Percentiles rank a stretch among this genome's conserved stretches.
Conservation (phyloP, 2,329 filamentous ascomycete genomes). For the Tolypocladium ophioglossoides region DNA sequence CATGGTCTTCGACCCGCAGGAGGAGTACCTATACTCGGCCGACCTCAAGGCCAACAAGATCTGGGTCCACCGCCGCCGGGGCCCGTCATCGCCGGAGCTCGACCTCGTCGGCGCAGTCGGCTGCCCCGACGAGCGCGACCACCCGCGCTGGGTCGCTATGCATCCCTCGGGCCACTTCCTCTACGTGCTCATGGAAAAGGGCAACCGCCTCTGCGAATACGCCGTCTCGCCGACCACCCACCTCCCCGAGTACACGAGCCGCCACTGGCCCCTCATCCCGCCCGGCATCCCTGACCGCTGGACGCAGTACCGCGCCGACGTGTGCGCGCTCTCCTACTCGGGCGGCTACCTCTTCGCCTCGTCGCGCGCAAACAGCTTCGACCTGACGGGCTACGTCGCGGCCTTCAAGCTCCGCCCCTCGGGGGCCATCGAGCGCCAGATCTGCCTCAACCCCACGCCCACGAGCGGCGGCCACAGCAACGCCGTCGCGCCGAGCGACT, state of each 20-base stretch:
- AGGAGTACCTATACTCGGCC: constrained; percentile 69
- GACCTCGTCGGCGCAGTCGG: constrained; percentile 62
- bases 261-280: constrained; percentile 69
- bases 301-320: constrained; percentile 73
- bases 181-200: constrained; percentile 84
- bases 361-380: constrained; percentile 65
- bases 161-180: constrained; percentile 69
- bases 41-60: constrained; percentile 70
- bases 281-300: constrained; percentile 47
- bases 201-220: constrained; percentile 75
- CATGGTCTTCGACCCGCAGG: constrained; percentile 68
- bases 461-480: constrained; percentile 85
- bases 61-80: constrained; percentile 71
- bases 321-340: constrained; percentile 61
- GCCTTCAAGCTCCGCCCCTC: constrained; percentile 61
- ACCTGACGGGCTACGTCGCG: constrained; percentile 71
- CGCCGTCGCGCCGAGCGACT: constrained; percentile 73
- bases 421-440: constrained; percentile 66
- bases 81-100: constrained; percentile 27
- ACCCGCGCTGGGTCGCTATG: constrained; percentile 82
- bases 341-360: constrained; percentile 75
- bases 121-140: constrained; percentile 61
- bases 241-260: constrained; percentile 68
- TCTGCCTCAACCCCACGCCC: constrained; percentile 73
- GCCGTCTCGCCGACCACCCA: constrained; percentile 64